Conservation (phyloP, 2,329 filamentous ascomycete species). For the Coleophoma cylindrospora region DNA sequence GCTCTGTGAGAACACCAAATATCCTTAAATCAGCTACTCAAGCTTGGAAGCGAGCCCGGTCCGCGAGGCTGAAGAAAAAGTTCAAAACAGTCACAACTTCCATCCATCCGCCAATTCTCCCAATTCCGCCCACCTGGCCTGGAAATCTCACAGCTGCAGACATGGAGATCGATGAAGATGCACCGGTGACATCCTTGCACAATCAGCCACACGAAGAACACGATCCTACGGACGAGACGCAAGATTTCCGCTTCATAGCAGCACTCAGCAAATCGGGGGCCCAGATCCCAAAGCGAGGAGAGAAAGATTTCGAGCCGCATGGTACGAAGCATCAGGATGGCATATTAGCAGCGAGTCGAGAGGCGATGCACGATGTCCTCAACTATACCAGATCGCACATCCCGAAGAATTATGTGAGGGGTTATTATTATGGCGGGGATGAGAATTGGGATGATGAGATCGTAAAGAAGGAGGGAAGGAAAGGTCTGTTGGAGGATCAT, state of each 20-base stretch:
- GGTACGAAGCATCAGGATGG: constrained; percentile 76
- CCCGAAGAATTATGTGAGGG: constrained; percentile 61
- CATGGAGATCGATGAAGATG: constrained; percentile 23
- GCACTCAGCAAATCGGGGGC: constrained; percentile 46
- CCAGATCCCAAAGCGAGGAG: constrained; percentile 77
- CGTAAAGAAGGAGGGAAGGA: constrained; percentile 64
- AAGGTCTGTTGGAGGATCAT: constrained; percentile 48
- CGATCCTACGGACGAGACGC: constrained; percentile 71
- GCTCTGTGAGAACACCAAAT: too few relatives aligned
- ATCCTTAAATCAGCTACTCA: too few relatives aligned
- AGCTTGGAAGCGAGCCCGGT: constrained; percentile 4
- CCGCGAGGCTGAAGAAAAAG: constrained; percentile 11
- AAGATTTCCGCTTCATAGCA: constrained; percentile 76
- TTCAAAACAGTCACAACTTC: constrained; percentile 4
- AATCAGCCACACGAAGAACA: constrained; percentile 39
- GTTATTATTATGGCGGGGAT: constrained; percentile 65
- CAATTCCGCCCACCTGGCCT: too few relatives aligned
- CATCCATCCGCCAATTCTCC: background rate
- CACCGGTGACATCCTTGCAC: constrained; percentile 17
- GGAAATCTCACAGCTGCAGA: constrained; percentile 18
- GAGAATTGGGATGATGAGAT: constrained; percentile 33
- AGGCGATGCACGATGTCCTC: constrained; percentile 85
- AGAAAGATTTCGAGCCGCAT: constrained; percentile 96
- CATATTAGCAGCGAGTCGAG: constrained; percentile 73
- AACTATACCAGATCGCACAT: constrained; percentile 70